Evolutionary conservation across 257 asterid genomes (phyloP), one percentile per base, ranked within the genome.

Genomic region (Nyctanthes arbortristis): DNA sequence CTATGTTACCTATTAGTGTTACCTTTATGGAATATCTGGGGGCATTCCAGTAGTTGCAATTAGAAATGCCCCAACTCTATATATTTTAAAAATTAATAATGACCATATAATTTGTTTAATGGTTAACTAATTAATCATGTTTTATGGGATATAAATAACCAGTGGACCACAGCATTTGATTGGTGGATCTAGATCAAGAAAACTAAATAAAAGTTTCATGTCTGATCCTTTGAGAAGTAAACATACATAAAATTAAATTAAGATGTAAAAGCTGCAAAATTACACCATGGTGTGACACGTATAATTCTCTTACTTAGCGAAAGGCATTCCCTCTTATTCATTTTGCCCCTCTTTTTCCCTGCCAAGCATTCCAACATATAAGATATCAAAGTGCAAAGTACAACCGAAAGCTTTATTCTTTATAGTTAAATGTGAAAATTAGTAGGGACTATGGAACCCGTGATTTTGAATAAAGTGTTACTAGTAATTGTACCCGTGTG

Each of bases 131-230:
- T 18, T 18, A 49, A 49, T 18, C 57, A 47, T 47, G 57, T 18
- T 45, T 3, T 7, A 18, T 45, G 55, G 55, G 11, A 49, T 52
- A 52, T 1, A 32, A n/a, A 32, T 32, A 39, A 64, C 29, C 2
- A 14, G 36, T 37, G 10, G 29, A 1, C 12, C 57, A 61, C 56
- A 68, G 32, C 28, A 62, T 58, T 66, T 65, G 70, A 83, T 70
- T 73, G 82, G 88, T 66, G 70, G 89, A 84, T 78, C 77, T 62
- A 72, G 82, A 84, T 80, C 89, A 63, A 70, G 68, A 20, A 59
- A 25, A 65, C 18, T 24, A 66, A 24, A 25, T 67, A 32, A n/a
- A 31, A 60, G 16, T 4, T 31, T 29, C 18, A 16, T 30, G n/a
- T n/a, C n/a, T n/a, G n/a, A 68, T 30, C 57, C 69, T 71, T 28